Evolutionary conservation across 2,329 filamentous ascomycete genomes (phyloP).

Genomic region (Sclerotinia sclerotiorum): DNA sequence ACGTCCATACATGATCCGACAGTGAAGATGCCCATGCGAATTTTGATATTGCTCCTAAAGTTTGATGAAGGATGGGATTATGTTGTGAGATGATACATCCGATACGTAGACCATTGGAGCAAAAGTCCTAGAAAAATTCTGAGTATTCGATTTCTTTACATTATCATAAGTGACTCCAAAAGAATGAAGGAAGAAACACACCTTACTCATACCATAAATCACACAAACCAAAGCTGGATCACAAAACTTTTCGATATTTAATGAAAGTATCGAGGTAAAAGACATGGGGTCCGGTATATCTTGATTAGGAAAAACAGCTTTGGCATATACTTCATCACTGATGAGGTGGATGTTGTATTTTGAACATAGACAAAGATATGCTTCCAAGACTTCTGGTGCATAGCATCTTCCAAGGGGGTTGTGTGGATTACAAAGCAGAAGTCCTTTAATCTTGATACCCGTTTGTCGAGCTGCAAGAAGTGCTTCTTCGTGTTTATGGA

Average conservation of each 20-base stretch:
- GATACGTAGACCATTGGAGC: constrained; percentile 47
- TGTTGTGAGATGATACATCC: constrained; percentile 36
- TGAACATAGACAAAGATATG: constrained; percentile 44
- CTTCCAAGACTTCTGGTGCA: constrained; percentile 33
- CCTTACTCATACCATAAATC: constrained; percentile 36
- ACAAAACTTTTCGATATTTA: constrained; percentile 47
- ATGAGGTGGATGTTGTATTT: constrained; percentile 48
- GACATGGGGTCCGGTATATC: constrained; percentile 39
- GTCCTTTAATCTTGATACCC: constrained; percentile 39
- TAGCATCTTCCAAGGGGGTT: constrained; percentile 37
- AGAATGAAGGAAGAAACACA: neutral
- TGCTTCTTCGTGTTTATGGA: constrained; percentile 44
- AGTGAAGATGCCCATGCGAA: constrained; percentile 28
- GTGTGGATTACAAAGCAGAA: constrained; percentile 44
- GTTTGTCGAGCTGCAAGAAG: constrained; percentile 38
- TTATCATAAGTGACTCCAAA: too few species aligned
- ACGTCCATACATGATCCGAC: constrained; percentile 24
- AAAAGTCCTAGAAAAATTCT: constrained; percentile 42
- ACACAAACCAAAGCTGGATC: constrained; percentile 48
- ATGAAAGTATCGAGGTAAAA: constrained; percentile 52
- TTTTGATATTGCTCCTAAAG: constrained; percentile 22
- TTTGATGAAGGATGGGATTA: constrained; percentile 23
- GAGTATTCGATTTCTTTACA: neutral
- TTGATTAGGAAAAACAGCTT: constrained; percentile 45
- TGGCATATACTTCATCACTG: constrained; percentile 51